Base-by-base conservation (phyloP, 2,329 filamentous ascomycete species). In the Hirsutella thompsonii region DNA sequence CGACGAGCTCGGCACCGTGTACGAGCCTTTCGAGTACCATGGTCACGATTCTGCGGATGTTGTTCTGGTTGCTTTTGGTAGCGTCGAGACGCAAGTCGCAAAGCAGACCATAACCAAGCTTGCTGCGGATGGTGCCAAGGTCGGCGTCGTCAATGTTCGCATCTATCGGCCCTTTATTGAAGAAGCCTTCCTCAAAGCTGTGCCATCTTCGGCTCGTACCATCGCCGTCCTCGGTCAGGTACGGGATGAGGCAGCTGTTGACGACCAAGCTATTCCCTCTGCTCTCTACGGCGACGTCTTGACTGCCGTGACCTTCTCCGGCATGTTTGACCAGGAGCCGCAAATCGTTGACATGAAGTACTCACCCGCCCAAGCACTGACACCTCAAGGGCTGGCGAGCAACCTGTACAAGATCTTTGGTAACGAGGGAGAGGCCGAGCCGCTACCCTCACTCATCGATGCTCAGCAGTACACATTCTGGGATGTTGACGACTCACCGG, bases 161-260 rank as follows among this genome's bases (percentile, higher is more conserved):
- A 74, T 98, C 42, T 98, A 96, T 70, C 79, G 90, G 35, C 92
- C 92, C 14, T 96, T 98, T 55, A 78, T 92, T 26, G 92, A 98
- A 65, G 88, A 95, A 58, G 84, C 86, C 39, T 96, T 98, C 71
- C 68, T 96, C 47, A 79, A 82, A 49, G 75, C 76, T 10, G 74
- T 98, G 21, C 88, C 92, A 28, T 69, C 77, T 50, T 83, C 83
- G 29, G 76, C 81, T 37, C 78, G 76, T 62, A 83, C 74, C 46
- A 72, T 98, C 48, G 81, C 82, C 30, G 87, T 96, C 18, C 76
- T 98, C 5, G 92, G 92, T 41, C 92, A 98, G 60, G 90, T 98
- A 49, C 64, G 72, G 46, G 79, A 84, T 49, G 74, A 84, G 47
- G 67, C 75, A 44, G 78, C 80, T 44, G 83, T 92, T 6, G 68